Conservation (phyloP, 345 rosid species). For the Erysimum cheiranthoides region DNA sequence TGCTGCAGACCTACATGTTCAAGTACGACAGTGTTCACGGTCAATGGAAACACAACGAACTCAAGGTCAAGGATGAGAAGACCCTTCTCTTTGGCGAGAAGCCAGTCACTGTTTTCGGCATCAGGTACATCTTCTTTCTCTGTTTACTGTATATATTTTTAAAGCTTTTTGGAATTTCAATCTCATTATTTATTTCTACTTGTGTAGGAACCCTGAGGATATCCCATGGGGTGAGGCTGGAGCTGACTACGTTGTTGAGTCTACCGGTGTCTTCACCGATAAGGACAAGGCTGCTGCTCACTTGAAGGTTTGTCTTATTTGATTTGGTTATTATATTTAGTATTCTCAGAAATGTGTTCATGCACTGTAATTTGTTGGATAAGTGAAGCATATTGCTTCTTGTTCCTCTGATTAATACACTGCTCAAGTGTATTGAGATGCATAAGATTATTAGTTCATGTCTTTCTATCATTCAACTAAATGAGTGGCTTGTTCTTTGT, state of each 20-base stretch:
- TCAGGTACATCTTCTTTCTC: conserved; percentile 54
- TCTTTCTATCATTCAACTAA: background rate
- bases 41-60: conserved; percentile 84
- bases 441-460: background rate
- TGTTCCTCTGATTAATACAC: too few relatives aligned
- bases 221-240: conserved; percentile 86
- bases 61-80: conserved; percentile 79
- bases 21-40: conserved; percentile 97
- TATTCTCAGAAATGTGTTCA: background rate
- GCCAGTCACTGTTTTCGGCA: conserved; percentile 73
- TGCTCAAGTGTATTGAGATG: too few relatives aligned
- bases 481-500: conserved; percentile 10
- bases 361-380: background rate
- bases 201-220: conserved; percentile 88
- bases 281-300: conserved; percentile 96
- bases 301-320: conserved; percentile 66
- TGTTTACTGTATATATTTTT: background rate
- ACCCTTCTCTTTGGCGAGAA: conserved; percentile 90
- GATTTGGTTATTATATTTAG: background rate
- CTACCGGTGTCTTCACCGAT: conserved; percentile 95
- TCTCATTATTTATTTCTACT: background rate
- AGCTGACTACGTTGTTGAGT: conserved; percentile 83
- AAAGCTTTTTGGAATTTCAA: background rate
- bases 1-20: conserved; percentile 85
- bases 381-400: background rate